Conservation (phyloP, 768 basidiomycete species). For the Mycena alexandri region DNA sequence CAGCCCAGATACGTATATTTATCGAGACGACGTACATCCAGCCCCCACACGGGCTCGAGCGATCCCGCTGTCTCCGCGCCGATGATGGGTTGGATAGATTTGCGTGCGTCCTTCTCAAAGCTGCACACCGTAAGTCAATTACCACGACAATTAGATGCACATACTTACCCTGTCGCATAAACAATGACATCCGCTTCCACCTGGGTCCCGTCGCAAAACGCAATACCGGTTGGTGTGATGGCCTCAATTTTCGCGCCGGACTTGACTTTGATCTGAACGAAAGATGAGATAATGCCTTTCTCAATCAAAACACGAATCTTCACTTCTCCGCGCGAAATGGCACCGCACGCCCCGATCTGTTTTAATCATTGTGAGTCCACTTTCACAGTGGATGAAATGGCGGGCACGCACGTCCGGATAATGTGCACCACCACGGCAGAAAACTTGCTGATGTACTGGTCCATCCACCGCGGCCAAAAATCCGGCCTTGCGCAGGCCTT, state of each 20-base stretch:
- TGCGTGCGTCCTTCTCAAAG: slow-evolving; percentile 46
- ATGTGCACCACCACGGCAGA: slow-evolving; percentile 58
- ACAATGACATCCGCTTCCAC: slow-evolving; percentile 63
- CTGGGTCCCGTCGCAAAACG: slow-evolving; percentile 56
- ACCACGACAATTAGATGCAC: too few species aligned
- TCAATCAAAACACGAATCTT: slow-evolving; percentile 53
- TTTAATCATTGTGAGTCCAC: background rate
- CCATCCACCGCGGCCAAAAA: slow-evolving; percentile 30
- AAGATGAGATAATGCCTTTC: slow-evolving; percentile 53
- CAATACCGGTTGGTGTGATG: slow-evolving; percentile 54
- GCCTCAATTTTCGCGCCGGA: slow-evolving; percentile 53
- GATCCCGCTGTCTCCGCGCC: slow-evolving; percentile 25
- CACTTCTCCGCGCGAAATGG: slow-evolving; percentile 34
- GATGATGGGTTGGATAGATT: slow-evolving; percentile 15
- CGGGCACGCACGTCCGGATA: slow-evolving; percentile 57
- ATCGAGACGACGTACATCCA: slow-evolving; percentile 32
- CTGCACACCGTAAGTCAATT: background rate
- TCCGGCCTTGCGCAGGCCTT: slow-evolving; percentile 27
- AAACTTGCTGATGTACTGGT: slow-evolving; percentile 31
- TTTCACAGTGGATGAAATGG: background rate
- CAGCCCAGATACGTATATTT: background rate
- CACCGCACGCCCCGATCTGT: slow-evolving; percentile 33
- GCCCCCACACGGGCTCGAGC: slow-evolving; percentile 46
- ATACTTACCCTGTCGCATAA: slow-evolving; percentile 60
- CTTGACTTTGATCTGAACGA: slow-evolving; percentile 58